Evolutionary conservation across 75 land plant genomes (phyloP).

Genomic region (Adiantum capillusveneris): DNA sequence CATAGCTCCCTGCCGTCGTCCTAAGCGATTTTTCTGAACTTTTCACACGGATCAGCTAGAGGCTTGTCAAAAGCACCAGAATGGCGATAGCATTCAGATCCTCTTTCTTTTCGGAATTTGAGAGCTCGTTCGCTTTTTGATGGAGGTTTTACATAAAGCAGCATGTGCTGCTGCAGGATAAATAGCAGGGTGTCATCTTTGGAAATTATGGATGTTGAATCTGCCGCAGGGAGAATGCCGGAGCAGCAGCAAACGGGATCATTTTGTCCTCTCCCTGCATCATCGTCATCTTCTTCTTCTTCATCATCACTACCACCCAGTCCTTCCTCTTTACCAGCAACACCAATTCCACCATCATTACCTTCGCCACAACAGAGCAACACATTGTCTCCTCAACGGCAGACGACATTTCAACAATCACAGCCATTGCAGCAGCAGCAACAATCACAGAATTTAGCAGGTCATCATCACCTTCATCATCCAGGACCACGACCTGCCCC

Average conservation of each 20-base stretch:
- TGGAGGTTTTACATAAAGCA: background rate
- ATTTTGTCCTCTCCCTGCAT: background rate
- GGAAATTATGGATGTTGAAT: background rate
- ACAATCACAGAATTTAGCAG: background rate
- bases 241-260: background rate
- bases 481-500: conserved; percentile 29
- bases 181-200: background rate
- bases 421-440: background rate
- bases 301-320: background rate
- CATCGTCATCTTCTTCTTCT: background rate
- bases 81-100: too few species aligned
- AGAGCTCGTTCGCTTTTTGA: background rate
- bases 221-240: background rate
- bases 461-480: background rate
- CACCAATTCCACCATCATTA: background rate
- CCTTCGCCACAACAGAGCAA: background rate
- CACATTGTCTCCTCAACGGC: background rate
- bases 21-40: too few species aligned
- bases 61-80: too few species aligned
- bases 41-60: too few species aligned
- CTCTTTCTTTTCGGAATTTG: too few species aligned
- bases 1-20: too few species aligned
- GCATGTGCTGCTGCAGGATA: conserved; percentile 2
- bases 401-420: background rate
- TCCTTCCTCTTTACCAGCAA: background rate